Evolutionary conservation across 257 asterid species (phyloP).

Genomic region (Nicotiana tabacum): DNA sequence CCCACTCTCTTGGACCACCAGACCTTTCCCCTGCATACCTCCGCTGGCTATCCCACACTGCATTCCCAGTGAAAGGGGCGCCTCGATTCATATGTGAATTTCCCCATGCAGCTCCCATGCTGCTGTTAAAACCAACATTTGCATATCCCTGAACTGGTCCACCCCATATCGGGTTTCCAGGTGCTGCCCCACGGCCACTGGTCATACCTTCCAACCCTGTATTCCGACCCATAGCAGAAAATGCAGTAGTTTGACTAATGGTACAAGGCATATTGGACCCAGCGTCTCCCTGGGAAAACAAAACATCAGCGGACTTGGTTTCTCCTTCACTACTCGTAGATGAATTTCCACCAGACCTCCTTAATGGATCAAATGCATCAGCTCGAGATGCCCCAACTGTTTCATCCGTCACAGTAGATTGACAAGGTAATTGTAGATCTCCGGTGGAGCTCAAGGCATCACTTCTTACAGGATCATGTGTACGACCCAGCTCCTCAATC

Average conservation of each 20-base stretch:
- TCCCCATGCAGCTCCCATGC: conserved; percentile 48
- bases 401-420: conserved; percentile 18
- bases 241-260: conserved; percentile 30
- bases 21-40: conserved; percentile 62
- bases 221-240: conserved; percentile 23
- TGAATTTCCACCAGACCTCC: conserved; percentile 53
- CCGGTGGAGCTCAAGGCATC: conserved; percentile 39
- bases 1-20: conserved; percentile 64
- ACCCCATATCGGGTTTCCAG: conserved; percentile 61
- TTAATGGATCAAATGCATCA: conserved; percentile 43
- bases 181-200: conserved; percentile 52
- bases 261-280: conserved; percentile 40
- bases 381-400: conserved; percentile 25
- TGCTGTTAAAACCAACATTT: conserved; percentile 46
- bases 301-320: conserved; percentile 39
- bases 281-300: conserved; percentile 30
- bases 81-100: conserved; percentile 44
- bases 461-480: conserved; percentile 36
- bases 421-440: conserved; percentile 30
- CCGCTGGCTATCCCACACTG: conserved; percentile 67
- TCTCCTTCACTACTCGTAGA: conserved; percentile 84
- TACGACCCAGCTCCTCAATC: conserved; percentile 38
- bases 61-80: conserved; percentile 34
- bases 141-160: conserved; percentile 58
- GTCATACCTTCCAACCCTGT: conserved; percentile 41